Conservation (phyloP, 441 rosid genomes). For the California macrophylla region DNA sequence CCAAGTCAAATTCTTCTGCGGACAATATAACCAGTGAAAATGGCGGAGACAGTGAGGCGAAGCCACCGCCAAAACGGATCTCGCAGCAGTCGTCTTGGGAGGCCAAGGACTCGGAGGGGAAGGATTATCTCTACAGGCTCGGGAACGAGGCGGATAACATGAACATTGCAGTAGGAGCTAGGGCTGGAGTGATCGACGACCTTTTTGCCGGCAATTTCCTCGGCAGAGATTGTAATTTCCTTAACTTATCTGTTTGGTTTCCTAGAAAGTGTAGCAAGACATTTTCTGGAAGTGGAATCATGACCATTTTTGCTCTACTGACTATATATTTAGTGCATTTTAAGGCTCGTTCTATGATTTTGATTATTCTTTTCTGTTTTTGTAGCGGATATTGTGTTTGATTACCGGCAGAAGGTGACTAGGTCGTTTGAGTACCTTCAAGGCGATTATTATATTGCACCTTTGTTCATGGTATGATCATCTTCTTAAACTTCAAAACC, state of each 20-base stretch:
- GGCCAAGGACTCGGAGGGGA: slow-evolving; percentile 69
- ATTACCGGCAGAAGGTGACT: slow-evolving; percentile 79
- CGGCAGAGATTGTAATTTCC: slow-evolving; percentile 60
- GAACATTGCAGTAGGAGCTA: slow-evolving; percentile 81
- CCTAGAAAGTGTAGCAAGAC: not conserved
- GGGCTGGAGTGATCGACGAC: slow-evolving; percentile 64
- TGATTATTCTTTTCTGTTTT: slow-evolving; percentile 3
- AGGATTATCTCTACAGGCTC: slow-evolving; percentile 67
- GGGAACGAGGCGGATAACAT: slow-evolving; percentile 78
- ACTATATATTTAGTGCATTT: not conserved
- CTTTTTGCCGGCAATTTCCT: slow-evolving; percentile 75
- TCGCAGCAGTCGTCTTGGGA: slow-evolving; percentile 92
- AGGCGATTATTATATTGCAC: slow-evolving; percentile 91
- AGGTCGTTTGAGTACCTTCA: slow-evolving; percentile 80
- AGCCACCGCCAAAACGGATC: slow-evolving; percentile 25
- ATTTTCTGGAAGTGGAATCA: not conserved
- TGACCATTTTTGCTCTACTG: not conserved
- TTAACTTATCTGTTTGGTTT: not conserved
- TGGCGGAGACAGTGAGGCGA: slow-evolving; percentile 15
- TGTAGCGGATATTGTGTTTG: slow-evolving; percentile 91
- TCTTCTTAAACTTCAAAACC: not conserved
- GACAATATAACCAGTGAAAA: not conserved
- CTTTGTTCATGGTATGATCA: slow-evolving; percentile 52
- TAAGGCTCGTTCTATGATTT: not conserved
- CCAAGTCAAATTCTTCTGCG: slow-evolving; percentile 19